Evolutionary conservation across 306 rosid genomes (phyloP), one percentile per base, ranked within the genome.

Genomic region (Pyrus bretschneideri): DNA sequence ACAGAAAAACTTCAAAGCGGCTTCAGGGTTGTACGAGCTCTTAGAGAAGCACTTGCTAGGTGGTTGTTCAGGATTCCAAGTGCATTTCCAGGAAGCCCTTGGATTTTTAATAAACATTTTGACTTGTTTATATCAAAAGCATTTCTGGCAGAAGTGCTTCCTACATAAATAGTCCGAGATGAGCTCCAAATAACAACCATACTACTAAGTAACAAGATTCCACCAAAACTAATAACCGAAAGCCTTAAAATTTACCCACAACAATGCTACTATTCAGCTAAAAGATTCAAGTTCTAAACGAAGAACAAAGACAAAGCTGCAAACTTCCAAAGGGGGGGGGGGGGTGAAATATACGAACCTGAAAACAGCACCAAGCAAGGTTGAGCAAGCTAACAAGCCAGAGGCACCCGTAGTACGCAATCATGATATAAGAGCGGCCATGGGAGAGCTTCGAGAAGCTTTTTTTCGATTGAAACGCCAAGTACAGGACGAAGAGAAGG

Each of bases 301-400:
- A 69, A 46, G 38, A 23, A 25, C 49, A 17, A 49, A 46, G 22
- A 12, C 74, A 71, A 71, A 6, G 49, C 54, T 2, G 10, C 10
- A 18, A 45, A 68, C 19, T 33, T n/a, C 45, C 74, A 31, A 21
- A 17, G 10, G 6, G 55, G 4, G 4, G 1, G 8, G 67, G 27
- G 27, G 27, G 27, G 10, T 4, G 55, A 2, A 31, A 29, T 46
- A 69, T 23, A 2, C 13, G 46, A 78, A 95, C 98, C 98, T 95
- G 98, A n/a, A 87, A 81, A 51, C 72, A 62, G 86, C 95, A 92
- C 98, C 98, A 95, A 69, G 84, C 68, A 64, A 86, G 78, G 78
- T 88, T 88, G 85, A 88, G 89, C 80, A 88, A 73, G 76, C 87
- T 81, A 71, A 83, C 89, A 15, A 85, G 80, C 91, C 91, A 88